These are phyloP conservation scores for Xeromyces bisporus DNA, from an alignment of 495 filamentous ascomycete genomes.

Conservation along the genomic window DNA sequence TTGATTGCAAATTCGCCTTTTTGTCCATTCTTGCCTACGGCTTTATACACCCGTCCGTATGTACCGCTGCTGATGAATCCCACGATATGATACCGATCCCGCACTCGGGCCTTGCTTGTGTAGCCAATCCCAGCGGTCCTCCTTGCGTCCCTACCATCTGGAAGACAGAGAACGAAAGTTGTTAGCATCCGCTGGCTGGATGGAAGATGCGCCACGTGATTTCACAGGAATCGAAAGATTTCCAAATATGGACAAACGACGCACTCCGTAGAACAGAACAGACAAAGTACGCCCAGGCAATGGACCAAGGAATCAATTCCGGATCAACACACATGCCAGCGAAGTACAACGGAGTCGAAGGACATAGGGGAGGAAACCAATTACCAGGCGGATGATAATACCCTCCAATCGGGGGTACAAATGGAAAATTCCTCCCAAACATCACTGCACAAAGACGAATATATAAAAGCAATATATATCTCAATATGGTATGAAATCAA, in stretches of 20 bases:
- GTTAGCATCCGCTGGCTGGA: too few relatives aligned
- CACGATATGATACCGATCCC: slow-evolving; percentile 84
- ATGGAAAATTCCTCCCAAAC: slow-evolving; percentile 28
- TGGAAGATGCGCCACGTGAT: too few relatives aligned
- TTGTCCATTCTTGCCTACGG: slow-evolving; percentile 59
- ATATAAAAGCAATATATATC: slow-evolving; percentile 8
- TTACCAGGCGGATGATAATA: slow-evolving; percentile 36
- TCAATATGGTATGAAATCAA: too few relatives aligned
- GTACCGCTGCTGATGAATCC: slow-evolving; percentile 97
- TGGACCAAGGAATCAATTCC: too few relatives aligned
- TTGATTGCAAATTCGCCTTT: slow-evolving; percentile 85
- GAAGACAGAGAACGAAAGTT: too few relatives aligned
- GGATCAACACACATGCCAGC: too few relatives aligned
- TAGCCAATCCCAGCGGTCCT: slow-evolving; percentile 36
- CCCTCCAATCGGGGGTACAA: slow-evolving; percentile 24
- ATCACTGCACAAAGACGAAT: slow-evolving; percentile 14
- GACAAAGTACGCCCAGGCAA: too few relatives aligned
- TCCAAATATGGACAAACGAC: slow-evolving; percentile 1
- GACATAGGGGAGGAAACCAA: slow-evolving; percentile 14
- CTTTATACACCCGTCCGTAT: slow-evolving; percentile 98
- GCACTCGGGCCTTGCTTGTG: slow-evolving; percentile 73
- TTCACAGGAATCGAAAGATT: background rate
- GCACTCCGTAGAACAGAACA: too few relatives aligned
- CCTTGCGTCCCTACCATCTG: slow-evolving; percentile 24
- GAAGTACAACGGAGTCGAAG: too few relatives aligned